These are phyloP conservation scores for Pseudozyma flocculosa DNA, from an alignment of 1,284 basidiomycete species.

Conservation along the genomic window DNA sequence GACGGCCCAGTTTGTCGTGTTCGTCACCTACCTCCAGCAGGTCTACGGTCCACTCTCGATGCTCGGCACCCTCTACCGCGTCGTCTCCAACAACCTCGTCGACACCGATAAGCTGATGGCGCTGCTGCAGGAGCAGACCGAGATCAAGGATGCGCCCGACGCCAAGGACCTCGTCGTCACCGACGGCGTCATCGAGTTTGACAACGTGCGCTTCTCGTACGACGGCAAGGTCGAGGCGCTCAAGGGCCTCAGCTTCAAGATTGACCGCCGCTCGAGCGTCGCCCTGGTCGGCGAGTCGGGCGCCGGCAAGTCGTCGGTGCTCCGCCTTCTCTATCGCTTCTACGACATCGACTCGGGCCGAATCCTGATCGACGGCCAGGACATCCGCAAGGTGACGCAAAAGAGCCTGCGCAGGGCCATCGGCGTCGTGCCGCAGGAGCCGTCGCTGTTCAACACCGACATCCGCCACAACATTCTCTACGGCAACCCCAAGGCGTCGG, in stretches of 20 bases:
- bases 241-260: constrained; percentile 76
- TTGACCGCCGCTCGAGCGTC: constrained; percentile 65
- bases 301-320: constrained; percentile 76
- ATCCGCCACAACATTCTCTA: constrained; percentile 61
- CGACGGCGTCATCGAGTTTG: constrained; percentile 78
- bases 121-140: constrained; percentile 62
- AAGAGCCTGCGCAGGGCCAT: constrained; percentile 72
- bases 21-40: constrained; percentile 76
- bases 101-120: constrained; percentile 61
- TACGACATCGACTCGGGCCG: constrained; percentile 68
- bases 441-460: constrained; percentile 73
- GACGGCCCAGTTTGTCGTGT: constrained; percentile 69
- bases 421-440: constrained; percentile 64
- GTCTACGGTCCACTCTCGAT: constrained; percentile 60
- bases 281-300: constrained; percentile 65
- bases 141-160: constrained; percentile 76
- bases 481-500: constrained; percentile 44
- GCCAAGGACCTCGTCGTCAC: constrained; percentile 73
- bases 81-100: constrained; percentile 63
- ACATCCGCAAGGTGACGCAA: constrained; percentile 82
- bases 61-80: constrained; percentile 54
- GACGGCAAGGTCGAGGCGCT: constrained; percentile 74
- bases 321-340: constrained; percentile 82
- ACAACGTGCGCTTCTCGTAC: constrained; percentile 63
- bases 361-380: constrained; percentile 73